A percentile compares a stretch with the other conserved stretches of the same genome.
Evolutionary conservation across 1,139 yeast species (phyloP).

Genomic region (Hansenula sp.): DNA sequence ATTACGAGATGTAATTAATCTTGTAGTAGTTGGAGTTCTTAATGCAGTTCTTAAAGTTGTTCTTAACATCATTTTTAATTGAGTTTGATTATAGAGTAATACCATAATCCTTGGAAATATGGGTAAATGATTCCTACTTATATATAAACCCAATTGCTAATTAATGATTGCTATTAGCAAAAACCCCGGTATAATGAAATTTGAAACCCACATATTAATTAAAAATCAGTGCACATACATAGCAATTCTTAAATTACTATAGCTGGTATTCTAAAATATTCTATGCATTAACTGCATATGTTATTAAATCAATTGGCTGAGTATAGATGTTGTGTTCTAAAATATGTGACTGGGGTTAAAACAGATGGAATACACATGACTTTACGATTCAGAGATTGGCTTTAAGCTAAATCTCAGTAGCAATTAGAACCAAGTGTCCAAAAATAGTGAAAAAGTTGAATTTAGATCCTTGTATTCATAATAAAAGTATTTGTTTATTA

Average conservation of each 20-base stretch:
- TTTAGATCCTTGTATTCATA: no score
- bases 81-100: not conserved
- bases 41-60: not conserved
- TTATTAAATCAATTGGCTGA: no score
- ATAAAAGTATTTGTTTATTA: no score
- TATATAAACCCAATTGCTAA: not conserved
- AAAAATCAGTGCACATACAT: not conserved
- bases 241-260: not conserved
- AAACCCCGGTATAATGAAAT: not conserved
- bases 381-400: no score
- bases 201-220: not conserved
- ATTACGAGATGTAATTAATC: not conserved
- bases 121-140: not conserved
- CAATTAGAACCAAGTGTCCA: no score
- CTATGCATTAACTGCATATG: no score
- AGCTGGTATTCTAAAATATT: no score
- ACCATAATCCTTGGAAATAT: not conserved
- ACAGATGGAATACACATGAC: no score
- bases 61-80: slow-evolving; percentile 3
- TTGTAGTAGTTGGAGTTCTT: not conserved
- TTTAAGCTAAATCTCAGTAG: no score
- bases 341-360: no score
- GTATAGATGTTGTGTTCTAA: no score
- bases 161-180: slow-evolving; percentile 2
- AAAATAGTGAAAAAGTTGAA: no score